A percentile compares a stretch with the other conserved stretches of the same genome.
Evolutionary conservation across 2,329 filamentous ascomycete species (phyloP).

Genomic region (Ceratocystiopsis sp.): DNA sequence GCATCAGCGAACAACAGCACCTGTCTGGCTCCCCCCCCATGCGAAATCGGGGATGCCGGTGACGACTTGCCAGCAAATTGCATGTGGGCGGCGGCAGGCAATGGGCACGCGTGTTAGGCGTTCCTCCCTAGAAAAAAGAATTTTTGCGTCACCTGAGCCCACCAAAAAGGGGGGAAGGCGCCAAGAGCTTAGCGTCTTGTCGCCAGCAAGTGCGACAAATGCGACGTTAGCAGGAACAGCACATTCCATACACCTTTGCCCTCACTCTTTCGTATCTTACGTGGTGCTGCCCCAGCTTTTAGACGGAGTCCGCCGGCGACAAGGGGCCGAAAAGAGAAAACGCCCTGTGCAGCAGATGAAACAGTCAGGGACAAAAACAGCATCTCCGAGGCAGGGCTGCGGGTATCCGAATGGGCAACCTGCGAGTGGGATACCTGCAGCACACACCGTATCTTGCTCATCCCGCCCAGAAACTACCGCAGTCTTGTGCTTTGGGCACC

Average conservation of each 20-base stretch:
- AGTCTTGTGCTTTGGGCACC: too few relatives aligned
- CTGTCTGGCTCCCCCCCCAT: not conserved
- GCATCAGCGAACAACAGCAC: too few relatives aligned
- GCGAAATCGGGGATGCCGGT: conserved; percentile 4
- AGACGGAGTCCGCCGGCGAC: not conserved
- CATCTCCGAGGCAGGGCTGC: too few relatives aligned
- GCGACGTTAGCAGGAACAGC: too few relatives aligned
- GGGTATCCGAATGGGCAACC: too few relatives aligned
- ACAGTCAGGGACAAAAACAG: too few relatives aligned
- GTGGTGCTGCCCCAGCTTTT: not conserved
- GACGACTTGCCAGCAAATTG: not conserved
- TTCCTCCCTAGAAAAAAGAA: not conserved
- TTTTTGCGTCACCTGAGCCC: conserved; percentile 13
- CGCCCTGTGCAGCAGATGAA: too few relatives aligned
- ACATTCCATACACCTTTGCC: not conserved
- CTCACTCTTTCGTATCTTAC: not conserved
- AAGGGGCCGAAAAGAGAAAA: too few relatives aligned
- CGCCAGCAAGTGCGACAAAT: not conserved
- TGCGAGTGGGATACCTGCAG: too few relatives aligned
- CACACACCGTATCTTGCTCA: too few relatives aligned
- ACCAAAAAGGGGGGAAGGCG: too few relatives aligned
- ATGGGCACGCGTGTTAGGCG: not conserved
- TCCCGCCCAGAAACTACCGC: too few relatives aligned
- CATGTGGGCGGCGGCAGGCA: not conserved
- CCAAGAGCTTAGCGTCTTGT: conserved; percentile 5